Evolutionary conservation across 1,284 basidiomycete species (phyloP).

Genomic region (Cryptococcus depauperatus): DNA sequence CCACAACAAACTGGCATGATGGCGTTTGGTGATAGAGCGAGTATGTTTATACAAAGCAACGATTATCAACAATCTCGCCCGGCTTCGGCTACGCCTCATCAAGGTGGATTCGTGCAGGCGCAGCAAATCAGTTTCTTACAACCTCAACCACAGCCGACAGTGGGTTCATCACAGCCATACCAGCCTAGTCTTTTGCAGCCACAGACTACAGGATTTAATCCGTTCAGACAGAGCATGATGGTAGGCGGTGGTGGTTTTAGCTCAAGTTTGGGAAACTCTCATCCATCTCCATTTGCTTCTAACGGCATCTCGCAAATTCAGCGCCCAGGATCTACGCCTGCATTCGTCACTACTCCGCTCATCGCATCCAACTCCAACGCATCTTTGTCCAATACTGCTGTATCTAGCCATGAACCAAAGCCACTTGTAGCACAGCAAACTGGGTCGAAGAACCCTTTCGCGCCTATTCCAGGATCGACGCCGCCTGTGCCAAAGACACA

Average conservation of each 20-base stretch:
- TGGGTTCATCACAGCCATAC: constrained; percentile 42
- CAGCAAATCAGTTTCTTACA: constrained; percentile 41
- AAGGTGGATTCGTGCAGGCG: constrained; percentile 53
- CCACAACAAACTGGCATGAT: constrained; percentile 43
- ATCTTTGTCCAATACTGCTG: constrained; percentile 47
- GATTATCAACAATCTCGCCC: neutral
- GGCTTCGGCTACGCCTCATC: constrained; percentile 46
- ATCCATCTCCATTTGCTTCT: constrained; percentile 12
- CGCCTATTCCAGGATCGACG: constrained; percentile 57
- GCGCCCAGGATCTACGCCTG: constrained; percentile 27
- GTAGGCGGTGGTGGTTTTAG: constrained; percentile 3
- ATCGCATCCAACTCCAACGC: neutral
- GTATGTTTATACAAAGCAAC: constrained; percentile 41
- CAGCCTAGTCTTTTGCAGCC: constrained; percentile 54
- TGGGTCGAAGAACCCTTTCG: constrained; percentile 92
- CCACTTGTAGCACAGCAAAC: constrained; percentile 80
- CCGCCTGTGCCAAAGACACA: constrained; percentile 4
- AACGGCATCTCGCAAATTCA: constrained; percentile 36
- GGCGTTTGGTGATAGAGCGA: constrained; percentile 27
- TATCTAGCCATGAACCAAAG: constrained; percentile 30
- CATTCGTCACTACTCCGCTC: constrained; percentile 4
- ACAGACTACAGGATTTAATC: constrained; percentile 66
- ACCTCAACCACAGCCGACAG: constrained; percentile 21
- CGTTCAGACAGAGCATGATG: constrained; percentile 53
- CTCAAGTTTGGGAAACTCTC: constrained; percentile 16